Evolutionary conservation across 352 stramenopile species (phyloP).

Genomic region (Globisporangium okanoganense): DNA sequence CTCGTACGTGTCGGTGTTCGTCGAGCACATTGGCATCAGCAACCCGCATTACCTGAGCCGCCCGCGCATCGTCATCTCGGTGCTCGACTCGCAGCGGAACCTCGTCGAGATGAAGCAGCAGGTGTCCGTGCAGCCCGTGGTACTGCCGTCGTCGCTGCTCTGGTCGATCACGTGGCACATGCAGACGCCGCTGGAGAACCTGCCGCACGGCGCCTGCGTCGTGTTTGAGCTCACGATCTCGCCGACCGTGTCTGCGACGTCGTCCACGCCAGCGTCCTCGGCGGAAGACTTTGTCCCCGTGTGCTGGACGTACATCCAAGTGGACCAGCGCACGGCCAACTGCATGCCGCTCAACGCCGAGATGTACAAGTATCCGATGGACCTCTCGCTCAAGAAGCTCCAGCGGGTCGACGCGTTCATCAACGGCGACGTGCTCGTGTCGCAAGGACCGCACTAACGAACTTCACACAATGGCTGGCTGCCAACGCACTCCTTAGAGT

Average conservation of each 20-base stretch:
- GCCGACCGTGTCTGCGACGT: constrained; percentile 19
- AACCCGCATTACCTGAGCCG: constrained; percentile 48
- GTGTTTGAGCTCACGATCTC: constrained; percentile 64
- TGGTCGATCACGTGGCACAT: constrained; percentile 92
- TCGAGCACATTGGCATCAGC: constrained; percentile 64
- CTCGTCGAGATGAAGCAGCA: constrained; percentile 77
- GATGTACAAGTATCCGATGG: constrained; percentile 83
- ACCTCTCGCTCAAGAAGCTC: constrained; percentile 72
- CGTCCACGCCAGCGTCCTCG: constrained; percentile 23
- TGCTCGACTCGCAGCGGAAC: constrained; percentile 59
- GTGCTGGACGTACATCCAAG: constrained; percentile 82
- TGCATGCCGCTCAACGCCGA: constrained; percentile 60
- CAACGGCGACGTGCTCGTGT: constrained; percentile 66
- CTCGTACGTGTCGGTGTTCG: constrained; percentile 79
- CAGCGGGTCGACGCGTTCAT: constrained; percentile 76
- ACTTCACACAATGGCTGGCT: neutral
- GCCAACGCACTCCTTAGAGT: neutral
- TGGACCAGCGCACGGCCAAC: constrained; percentile 77
- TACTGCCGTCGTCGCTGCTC: constrained; percentile 49
- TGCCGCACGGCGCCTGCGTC: constrained; percentile 70
- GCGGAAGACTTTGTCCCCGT: constrained; percentile 52
- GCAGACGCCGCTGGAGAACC: constrained; percentile 90
- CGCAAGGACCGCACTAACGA: constrained; percentile 38
- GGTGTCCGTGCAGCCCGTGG: constrained; percentile 62
- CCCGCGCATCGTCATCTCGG: constrained; percentile 66